phyloP scores from a whole-genome alignment of 129 eudicot genomes.

The Logfia minima region DNA sequence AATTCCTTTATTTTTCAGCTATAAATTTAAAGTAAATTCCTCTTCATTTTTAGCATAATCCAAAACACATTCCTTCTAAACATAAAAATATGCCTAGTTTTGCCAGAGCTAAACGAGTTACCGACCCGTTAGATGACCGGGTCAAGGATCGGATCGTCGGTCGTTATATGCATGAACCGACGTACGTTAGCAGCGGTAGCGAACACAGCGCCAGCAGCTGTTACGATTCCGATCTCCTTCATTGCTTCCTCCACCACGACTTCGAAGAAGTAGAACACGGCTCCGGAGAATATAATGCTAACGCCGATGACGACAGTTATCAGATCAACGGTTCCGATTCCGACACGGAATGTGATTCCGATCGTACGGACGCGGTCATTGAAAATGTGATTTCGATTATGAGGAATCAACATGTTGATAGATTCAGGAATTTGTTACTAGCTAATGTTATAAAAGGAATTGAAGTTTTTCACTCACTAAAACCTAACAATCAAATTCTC shows the following conservation, averaged over 20 bases:
- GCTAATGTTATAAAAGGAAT: constrained; percentile 38
- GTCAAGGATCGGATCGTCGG: constrained; percentile 61
- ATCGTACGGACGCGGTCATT: constrained; percentile 22
- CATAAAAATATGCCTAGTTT: constrained; percentile 32
- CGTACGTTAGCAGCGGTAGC: constrained; percentile 57
- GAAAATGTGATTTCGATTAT: constrained; percentile 19
- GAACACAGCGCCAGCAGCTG: constrained; percentile 39
- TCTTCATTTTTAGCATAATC: background rate
- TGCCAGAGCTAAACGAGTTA: constrained; percentile 50
- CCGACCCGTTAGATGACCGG: constrained; percentile 67
- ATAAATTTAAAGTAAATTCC: constrained; percentile 18
- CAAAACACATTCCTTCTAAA: background rate
- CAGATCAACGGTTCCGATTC: constrained; percentile 21
- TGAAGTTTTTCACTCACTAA: constrained; percentile 37
- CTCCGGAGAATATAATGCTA: background rate
- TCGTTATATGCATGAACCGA: constrained; percentile 24
- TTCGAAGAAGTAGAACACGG: background rate
- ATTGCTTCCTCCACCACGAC: constrained; percentile 35
- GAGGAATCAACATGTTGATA: constrained; percentile 33
- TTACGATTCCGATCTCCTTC: constrained; percentile 46
- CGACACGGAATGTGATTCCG: constrained; percentile 34
- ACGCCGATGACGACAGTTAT: background rate
- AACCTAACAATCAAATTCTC: constrained; percentile 32
- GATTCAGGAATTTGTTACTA: constrained; percentile 35
- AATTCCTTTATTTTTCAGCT: constrained; percentile 23